Percentiles rank a stretch among this genome's conserved stretches.
Conservation (phyloP, 176 grass and related monocot species). For the Cenchrus americanus region DNA sequence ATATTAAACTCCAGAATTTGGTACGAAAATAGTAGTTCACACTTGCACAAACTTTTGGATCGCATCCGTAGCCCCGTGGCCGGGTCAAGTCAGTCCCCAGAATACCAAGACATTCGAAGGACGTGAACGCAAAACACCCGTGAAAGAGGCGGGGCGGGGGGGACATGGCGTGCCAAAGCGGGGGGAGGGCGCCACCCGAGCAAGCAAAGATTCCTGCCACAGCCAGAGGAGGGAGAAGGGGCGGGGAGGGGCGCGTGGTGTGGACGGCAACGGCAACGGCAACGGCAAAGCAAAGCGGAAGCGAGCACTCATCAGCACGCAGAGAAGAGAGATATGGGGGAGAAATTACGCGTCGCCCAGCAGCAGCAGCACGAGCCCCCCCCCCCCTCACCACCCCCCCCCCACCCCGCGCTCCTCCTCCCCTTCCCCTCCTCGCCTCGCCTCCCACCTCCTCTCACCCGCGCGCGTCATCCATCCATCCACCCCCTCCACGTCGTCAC, state of each 20-base stretch:
- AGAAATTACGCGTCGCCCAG: slow-evolving; percentile 59
- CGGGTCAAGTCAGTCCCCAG: neutral
- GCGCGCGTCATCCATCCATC: neutral
- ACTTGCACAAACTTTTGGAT: neutral
- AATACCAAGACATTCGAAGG: neutral
- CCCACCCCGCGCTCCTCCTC: slow-evolving; percentile 19
- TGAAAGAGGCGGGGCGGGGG: neutral
- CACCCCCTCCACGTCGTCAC: slow-evolving; percentile 31
- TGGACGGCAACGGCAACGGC: slow-evolving; percentile 35
- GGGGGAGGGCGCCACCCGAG: neutral
- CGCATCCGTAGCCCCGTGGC: no score
- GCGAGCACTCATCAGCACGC: neutral
- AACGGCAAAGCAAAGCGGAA: slow-evolving; percentile 20
- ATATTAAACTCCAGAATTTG: no score
- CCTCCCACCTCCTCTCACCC: slow-evolving; percentile 14
- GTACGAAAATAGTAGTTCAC: no score
- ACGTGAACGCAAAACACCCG: neutral
- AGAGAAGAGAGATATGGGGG: slow-evolving; percentile 43
- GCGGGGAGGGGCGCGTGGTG: neutral
- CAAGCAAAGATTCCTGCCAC: neutral
- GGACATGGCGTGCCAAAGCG: slow-evolving; percentile 1
- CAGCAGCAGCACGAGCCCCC: neutral
- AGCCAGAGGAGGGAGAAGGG: neutral
- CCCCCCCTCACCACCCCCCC: neutral
- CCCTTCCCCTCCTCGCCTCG: neutral